These are phyloP conservation scores for Prunus davidiana DNA, from an alignment of 306 rosid species.

Conservation along the genomic window DNA sequence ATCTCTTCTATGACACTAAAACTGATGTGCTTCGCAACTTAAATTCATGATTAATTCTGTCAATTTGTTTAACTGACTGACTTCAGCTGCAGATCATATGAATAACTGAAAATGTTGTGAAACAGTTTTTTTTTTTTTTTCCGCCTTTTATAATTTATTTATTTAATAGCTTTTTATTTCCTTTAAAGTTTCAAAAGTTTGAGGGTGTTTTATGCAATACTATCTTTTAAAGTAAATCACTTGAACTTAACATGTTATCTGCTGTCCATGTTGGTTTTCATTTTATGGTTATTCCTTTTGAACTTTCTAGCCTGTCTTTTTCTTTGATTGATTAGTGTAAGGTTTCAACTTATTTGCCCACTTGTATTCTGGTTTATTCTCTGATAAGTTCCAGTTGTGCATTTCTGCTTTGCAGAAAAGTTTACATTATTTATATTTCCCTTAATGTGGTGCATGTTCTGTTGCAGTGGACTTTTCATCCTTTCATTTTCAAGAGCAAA, in stretches of 20 bases:
- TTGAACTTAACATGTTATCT: not conserved
- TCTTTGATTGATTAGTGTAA: not conserved
- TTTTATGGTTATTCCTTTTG: not conserved
- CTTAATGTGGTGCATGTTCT: conserved; percentile 26
- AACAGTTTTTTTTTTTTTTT: not conserved
- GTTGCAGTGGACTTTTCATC: conserved; percentile 98
- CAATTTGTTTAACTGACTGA: not conserved
- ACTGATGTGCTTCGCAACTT: not conserved
- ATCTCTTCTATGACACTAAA: not conserved
- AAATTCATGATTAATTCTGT: not conserved
- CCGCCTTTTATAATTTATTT: not conserved
- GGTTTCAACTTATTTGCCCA: not conserved
- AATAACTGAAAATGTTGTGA: not conserved
- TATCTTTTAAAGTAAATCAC: not conserved
- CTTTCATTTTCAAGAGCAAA: conserved; percentile 86
- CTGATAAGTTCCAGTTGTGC: not conserved
- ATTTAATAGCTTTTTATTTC: not conserved
- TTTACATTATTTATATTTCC: conserved; percentile 2
- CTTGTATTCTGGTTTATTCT: not conserved
- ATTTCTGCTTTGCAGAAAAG: not conserved
- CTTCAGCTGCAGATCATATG: not conserved
- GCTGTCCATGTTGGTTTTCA: not conserved
- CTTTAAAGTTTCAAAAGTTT: not conserved
- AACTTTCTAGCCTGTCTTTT: not conserved
- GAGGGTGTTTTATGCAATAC: not conserved